Base-by-base conservation (phyloP, 2,329 filamentous ascomycete genomes). In the Cladophialophora exuberans region DNA sequence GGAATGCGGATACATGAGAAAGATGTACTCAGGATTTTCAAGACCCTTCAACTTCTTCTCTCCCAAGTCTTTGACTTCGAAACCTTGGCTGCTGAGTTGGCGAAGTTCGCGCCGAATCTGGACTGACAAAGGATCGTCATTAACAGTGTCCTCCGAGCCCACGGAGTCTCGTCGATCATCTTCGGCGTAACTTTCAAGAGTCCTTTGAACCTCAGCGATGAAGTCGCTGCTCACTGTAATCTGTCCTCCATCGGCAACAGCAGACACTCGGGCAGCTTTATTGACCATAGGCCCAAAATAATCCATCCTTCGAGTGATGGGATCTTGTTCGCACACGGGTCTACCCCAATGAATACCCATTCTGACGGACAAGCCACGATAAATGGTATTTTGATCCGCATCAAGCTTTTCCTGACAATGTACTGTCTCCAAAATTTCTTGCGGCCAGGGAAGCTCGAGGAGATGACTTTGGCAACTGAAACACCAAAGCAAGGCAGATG, bases 211-310 rank as follows among this genome's bases (percentile, higher is more conserved):
- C 71, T 99, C 94, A 10, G 89, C 89, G 67, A 99, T 96, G 73
- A 97, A 97, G 71, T 99, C 94, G 1, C 91, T 91, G 1, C 92
- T 97, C 1, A 97, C 94, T 0, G 93, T 94, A 62, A 97, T 97
- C 70, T 99, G 93, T 0, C 94, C 94, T 58, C 94, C 94, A 69
- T 99, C 94, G 30, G 94, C 94, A 38, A 96, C 92, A 18, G 90
- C 88, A 5, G 90, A 94, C 62, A 99, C 96, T 75, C 94, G 88
- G 13, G 94, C 88, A 0, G 94, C 90, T 68, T 95, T 92, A 74
- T 99, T 99, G 67, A 99, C 94, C 91, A 99, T 99, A 11, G 94
- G 94, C 0, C 94, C 94, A 69, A 97, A 99, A 75, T 99, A 99
- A 67, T 99, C 94, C 94, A 99, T 99, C 60, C 94, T 90, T 54